A percentile compares a stretch with the other conserved stretches of the same genome.
Evolutionary conservation across 2,329 filamentous ascomycete genomes (phyloP).

Genomic region (Curvularia sp.): DNA sequence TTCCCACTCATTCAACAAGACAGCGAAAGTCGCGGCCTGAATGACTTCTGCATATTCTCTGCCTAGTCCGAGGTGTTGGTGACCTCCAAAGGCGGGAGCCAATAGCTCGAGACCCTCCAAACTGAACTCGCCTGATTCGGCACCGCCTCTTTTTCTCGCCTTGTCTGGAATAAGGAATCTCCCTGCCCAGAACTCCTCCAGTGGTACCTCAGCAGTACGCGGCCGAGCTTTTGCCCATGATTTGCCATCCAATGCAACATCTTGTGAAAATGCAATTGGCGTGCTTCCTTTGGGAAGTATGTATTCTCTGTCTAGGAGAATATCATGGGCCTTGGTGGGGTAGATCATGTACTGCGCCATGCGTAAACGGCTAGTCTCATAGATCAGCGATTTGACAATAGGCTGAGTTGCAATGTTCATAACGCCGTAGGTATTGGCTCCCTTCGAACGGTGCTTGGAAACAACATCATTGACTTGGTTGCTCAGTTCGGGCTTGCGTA

Average conservation of each 20-base stretch:
- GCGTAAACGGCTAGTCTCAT: slow-evolving; percentile 36
- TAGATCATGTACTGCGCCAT: slow-evolving; percentile 21
- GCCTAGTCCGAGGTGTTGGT: slow-evolving; percentile 18
- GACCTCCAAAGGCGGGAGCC: slow-evolving; percentile 16
- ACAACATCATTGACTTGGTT: slow-evolving; percentile 25
- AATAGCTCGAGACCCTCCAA: slow-evolving; percentile 28
- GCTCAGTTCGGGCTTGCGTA: slow-evolving; percentile 28
- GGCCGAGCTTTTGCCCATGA: slow-evolving; percentile 34
- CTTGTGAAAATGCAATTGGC: slow-evolving; percentile 34
- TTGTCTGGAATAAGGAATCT: slow-evolving; percentile 29
- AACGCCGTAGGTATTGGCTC: slow-evolving; percentile 26
- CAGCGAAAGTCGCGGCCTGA: slow-evolving; percentile 32
- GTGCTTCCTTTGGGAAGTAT: slow-evolving; percentile 24
- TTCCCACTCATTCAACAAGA: slow-evolving; percentile 38
- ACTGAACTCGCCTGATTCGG: slow-evolving; percentile 19
- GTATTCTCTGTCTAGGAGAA: slow-evolving; percentile 34
- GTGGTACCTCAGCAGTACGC: slow-evolving; percentile 22
- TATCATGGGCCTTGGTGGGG: slow-evolving; percentile 16
- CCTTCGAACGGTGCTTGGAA: slow-evolving; percentile 16
- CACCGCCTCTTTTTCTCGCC: slow-evolving; percentile 1
- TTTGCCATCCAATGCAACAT: slow-evolving; percentile 32
- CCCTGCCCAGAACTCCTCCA: slow-evolving; percentile 40
- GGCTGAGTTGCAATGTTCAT: slow-evolving; percentile 21
- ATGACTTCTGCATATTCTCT: slow-evolving; percentile 25
- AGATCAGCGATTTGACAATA: slow-evolving; percentile 35